Percentiles rank a stretch among this genome's conserved stretches.
These are phyloP conservation scores for Marchantia polymorpha DNA, from an alignment of 225 moss, liverwort and hornwort genomes.

Conservation along the genomic window DNA sequence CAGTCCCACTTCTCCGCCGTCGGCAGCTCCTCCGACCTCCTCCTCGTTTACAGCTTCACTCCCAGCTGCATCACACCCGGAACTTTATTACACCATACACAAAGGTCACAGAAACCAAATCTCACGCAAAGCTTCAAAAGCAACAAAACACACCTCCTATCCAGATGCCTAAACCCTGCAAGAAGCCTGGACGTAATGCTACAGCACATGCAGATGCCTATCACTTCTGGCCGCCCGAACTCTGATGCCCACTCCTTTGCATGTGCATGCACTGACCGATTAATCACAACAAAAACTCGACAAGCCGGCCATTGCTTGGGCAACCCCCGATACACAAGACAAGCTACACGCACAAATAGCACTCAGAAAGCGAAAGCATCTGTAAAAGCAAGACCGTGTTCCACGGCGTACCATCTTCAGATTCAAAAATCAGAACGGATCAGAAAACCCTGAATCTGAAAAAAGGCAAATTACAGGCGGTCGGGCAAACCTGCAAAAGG, in stretches of 20 bases:
- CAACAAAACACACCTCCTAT: background rate
- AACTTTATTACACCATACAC: background rate
- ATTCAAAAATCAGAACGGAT: background rate
- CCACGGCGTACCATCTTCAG: background rate
- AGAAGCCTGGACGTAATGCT: background rate
- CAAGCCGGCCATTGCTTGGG: constrained; percentile 2
- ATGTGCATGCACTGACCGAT: background rate
- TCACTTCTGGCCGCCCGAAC: background rate
- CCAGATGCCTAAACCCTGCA: background rate
- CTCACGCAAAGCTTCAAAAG: background rate
- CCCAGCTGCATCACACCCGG: constrained; percentile 30
- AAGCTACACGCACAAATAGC: background rate
- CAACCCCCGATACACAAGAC: background rate
- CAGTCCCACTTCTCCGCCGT: constrained; percentile 48
- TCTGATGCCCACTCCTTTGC: background rate
- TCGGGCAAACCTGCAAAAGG: constrained; percentile 12
- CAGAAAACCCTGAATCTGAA: background rate
- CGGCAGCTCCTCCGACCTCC: constrained; percentile 37
- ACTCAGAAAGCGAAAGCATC: background rate
- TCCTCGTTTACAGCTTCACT: constrained; percentile 45
- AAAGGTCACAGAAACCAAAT: background rate
- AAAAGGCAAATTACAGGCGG: background rate
- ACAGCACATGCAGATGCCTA: background rate
- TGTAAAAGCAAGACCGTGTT: background rate
- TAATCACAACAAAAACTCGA: background rate